A percentile compares a stretch with the other conserved stretches of the same genome.
Evolutionary conservation across 176 grass and related monocot genomes (phyloP).

Genomic region (Lolium multiflorum): DNA sequence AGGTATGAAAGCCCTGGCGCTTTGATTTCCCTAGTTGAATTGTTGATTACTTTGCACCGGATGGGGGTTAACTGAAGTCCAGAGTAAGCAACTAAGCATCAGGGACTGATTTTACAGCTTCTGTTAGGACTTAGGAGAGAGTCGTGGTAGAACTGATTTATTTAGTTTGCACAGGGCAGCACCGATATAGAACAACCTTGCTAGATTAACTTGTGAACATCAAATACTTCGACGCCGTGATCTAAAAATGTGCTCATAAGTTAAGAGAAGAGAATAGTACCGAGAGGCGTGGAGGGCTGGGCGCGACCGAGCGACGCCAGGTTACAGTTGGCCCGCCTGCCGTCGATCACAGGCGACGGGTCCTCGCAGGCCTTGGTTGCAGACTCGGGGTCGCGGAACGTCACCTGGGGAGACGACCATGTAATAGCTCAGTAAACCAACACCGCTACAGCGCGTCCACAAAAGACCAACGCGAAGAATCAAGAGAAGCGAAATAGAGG

Average conservation of each 20-base stretch:
- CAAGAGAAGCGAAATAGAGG: not conserved
- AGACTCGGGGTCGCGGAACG: conserved; percentile 83
- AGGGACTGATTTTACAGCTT: not conserved
- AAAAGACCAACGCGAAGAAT: conserved; percentile 4
- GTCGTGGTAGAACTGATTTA: not conserved
- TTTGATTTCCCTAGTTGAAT: not conserved
- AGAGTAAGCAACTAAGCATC: conserved; percentile 1
- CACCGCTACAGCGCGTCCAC: not conserved
- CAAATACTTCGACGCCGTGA: not conserved
- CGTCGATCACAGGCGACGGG: conserved; percentile 78
- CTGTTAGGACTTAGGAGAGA: not conserved
- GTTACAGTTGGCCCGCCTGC: conserved; percentile 91
- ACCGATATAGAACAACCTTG: not conserved
- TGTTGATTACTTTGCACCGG: not conserved
- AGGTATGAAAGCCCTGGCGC: not conserved
- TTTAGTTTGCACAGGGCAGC: not conserved
- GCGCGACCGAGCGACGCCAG: conserved; percentile 89
- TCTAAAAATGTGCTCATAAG: not conserved
- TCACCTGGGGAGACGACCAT: conserved; percentile 61
- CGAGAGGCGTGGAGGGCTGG: conserved; percentile 51
- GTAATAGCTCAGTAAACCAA: conserved; percentile 35
- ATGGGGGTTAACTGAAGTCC: conserved; percentile 4
- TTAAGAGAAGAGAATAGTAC: conserved; percentile 26
- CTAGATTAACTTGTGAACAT: not conserved
- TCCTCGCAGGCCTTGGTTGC: conserved; percentile 86